Conservation (phyloP, 192 early-diverging fungal species). For the Backusella mclennaniae region DNA sequence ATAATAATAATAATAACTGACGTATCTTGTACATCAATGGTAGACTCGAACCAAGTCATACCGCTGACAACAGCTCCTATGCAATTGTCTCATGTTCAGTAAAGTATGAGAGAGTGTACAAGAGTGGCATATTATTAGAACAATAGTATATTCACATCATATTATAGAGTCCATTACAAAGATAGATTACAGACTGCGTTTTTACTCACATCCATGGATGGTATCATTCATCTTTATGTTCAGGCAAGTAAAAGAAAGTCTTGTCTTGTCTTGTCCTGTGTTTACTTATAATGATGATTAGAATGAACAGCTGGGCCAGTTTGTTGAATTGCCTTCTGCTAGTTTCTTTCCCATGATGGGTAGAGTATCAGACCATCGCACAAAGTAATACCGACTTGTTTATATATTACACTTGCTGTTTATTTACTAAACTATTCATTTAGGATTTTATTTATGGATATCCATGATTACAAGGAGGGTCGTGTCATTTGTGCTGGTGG, state of each 20-base stretch:
- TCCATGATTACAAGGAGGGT: constrained; percentile 20
- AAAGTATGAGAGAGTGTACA: not conserved
- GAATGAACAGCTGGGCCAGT: constrained; percentile 9
- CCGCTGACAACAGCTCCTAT: constrained; percentile 29
- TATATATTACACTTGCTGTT: not conserved
- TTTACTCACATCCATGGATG: constrained; percentile 31
- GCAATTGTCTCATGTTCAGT: constrained; percentile 35
- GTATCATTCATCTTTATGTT: constrained; percentile 35
- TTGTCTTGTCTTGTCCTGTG: not conserved
- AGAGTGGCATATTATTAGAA: not conserved
- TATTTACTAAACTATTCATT: not conserved
- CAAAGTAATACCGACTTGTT: constrained; percentile 6
- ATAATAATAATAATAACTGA: not conserved
- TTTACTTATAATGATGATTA: not conserved
- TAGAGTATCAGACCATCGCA: constrained; percentile 20
- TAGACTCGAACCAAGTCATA: constrained; percentile 33
- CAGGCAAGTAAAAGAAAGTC: not conserved
- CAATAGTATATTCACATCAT: not conserved
- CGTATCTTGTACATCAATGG: not conserved
- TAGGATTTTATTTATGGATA: constrained; percentile 32
- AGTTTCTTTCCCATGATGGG: constrained; percentile 28
- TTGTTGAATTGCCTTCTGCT: constrained; percentile 20
- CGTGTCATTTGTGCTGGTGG: constrained; percentile 32
- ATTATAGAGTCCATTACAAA: constrained; percentile 8
- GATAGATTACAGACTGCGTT: constrained; percentile 20